These are phyloP conservation scores for Rhizopogon vulgaris DNA, from an alignment of 768 basidiomycete species.

Conservation along the genomic window DNA sequence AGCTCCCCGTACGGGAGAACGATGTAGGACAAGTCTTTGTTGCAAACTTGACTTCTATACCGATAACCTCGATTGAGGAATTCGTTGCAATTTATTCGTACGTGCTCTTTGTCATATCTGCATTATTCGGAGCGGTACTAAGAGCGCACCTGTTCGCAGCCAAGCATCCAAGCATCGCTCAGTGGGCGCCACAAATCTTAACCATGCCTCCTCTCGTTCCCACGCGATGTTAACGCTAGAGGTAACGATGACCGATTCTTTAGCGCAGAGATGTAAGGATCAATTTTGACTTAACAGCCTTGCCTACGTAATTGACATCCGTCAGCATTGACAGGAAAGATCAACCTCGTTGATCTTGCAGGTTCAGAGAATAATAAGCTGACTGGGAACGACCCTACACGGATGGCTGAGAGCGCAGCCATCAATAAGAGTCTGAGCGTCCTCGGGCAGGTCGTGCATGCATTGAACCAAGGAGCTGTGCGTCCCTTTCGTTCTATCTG, in stretches of 20 bases:
- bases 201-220: conserved; percentile 79
- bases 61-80: conserved; percentile 37
- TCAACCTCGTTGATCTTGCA: conserved; percentile 84
- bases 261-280: conserved; percentile 46
- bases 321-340: conserved; percentile 64
- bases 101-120: conserved; percentile 11
- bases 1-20: conserved; percentile 52
- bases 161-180: conserved; percentile 73
- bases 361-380: conserved; percentile 91
- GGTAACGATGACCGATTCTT: conserved; percentile 50
- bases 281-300: background rate
- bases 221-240: conserved; percentile 82
- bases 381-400: conserved; percentile 80
- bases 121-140: background rate
- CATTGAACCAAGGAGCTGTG: conserved; percentile 67
- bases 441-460: conserved; percentile 83
- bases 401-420: conserved; percentile 83
- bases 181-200: conserved; percentile 81
- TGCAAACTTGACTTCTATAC: conserved; percentile 38
- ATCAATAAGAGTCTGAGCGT: conserved; percentile 89
- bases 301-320: background rate
- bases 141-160: conserved; percentile 28
- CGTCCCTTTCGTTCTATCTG: conserved; percentile 13
- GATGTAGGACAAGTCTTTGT: conserved; percentile 48
- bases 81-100: conserved; percentile 43